phyloP scores from a whole-genome alignment of 441 rosid genomes.

The Pelargonium cotyledonis region DNA sequence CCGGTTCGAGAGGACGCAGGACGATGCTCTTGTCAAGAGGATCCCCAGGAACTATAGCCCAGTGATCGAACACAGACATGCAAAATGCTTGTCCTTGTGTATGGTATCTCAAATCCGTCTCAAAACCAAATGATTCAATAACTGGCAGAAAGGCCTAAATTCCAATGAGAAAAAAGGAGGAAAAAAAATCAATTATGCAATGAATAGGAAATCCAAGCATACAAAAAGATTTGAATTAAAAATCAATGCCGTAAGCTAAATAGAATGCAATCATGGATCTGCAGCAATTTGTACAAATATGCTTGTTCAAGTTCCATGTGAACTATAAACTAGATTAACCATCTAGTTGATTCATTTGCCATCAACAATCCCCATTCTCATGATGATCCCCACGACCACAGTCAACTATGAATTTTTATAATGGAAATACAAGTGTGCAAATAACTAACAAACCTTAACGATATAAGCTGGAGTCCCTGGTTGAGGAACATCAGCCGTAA shows the following conservation, averaged over 20 bases:
- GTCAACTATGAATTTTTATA: constrained; percentile 8
- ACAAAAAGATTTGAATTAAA: neutral
- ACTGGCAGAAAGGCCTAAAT: constrained; percentile 79
- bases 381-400: constrained; percentile 3
- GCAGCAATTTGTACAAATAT: too few species aligned
- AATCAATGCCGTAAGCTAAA: neutral
- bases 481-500: constrained; percentile 96
- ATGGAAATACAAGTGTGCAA: constrained; percentile 14
- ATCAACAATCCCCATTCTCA: constrained; percentile 5
- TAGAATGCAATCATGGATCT: neutral
- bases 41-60: constrained; percentile 91
- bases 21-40: constrained; percentile 85
- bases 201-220: neutral
- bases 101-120: constrained; percentile 80
- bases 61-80: constrained; percentile 71
- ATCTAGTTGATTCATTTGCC: neutral
- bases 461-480: constrained; percentile 94
- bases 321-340: too few species aligned
- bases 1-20: constrained; percentile 78
- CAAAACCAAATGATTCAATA: constrained; percentile 83
- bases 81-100: constrained; percentile 88
- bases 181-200: neutral
- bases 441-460: constrained; percentile 54
- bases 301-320: neutral
- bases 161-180: constrained; percentile 12